Conservation (phyloP, 768 basidiomycete species). For the Postia placenta region DNA sequence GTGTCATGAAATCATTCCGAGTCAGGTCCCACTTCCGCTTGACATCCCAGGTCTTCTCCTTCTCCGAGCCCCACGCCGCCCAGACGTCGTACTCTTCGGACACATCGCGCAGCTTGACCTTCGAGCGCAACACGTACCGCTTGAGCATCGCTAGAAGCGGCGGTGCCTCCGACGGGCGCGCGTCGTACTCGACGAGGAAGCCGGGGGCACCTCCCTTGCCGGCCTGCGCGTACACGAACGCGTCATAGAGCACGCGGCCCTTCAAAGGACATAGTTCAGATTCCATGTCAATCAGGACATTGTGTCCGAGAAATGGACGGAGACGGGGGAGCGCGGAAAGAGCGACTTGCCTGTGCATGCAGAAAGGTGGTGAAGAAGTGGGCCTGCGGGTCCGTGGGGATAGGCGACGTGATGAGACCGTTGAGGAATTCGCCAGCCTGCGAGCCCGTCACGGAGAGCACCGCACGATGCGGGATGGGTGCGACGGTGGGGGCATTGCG, state of each 20-base stretch:
- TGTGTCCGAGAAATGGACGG: background rate
- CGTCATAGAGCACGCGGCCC: constrained; percentile 88
- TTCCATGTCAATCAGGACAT: constrained; percentile 2
- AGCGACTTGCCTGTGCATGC: constrained; percentile 21
- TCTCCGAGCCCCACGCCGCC: constrained; percentile 66
- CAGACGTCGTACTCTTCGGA: constrained; percentile 77
- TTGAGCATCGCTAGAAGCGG: constrained; percentile 69
- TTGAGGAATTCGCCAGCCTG: constrained; percentile 74
- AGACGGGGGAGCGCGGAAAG: background rate
- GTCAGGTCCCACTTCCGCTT: constrained; percentile 47
- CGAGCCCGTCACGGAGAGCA: constrained; percentile 75
- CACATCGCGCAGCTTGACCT: constrained; percentile 77
- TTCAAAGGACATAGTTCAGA: too few relatives aligned
- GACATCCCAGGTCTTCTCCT: constrained; percentile 33
- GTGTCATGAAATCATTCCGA: constrained; percentile 72
- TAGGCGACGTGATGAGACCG: constrained; percentile 21
- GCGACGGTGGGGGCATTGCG: constrained; percentile 42
- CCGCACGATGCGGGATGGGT: constrained; percentile 54
- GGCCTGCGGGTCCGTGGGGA: constrained; percentile 12
- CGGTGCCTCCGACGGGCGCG: constrained; percentile 50
- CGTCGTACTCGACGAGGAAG: constrained; percentile 71
- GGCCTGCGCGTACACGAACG: constrained; percentile 71
- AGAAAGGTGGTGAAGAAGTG: constrained; percentile 23
- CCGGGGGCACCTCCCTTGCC: constrained; percentile 37
- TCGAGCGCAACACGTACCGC: constrained; percentile 81